phyloP scores from a whole-genome alignment of 2,329 filamentous ascomycete genomes.

The Ramularia endophylla region DNA sequence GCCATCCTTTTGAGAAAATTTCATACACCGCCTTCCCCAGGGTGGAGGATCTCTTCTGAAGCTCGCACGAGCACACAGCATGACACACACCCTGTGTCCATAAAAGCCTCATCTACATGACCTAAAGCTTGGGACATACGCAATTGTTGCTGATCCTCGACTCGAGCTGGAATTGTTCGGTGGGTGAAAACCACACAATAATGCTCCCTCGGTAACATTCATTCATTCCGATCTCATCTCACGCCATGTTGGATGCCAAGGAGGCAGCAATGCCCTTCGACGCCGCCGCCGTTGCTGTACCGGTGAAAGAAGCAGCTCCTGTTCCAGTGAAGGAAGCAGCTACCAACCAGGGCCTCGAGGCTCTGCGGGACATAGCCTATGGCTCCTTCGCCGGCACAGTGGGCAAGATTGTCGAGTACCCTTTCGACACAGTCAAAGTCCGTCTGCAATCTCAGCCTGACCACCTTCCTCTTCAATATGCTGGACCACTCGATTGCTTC shows the following conservation, averaged over 20 bases:
- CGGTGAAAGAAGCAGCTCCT: conserved; percentile 4
- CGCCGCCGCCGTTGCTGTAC: conserved; percentile 2
- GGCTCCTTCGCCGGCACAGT: conserved; percentile 87
- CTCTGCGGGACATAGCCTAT: conserved; percentile 78
- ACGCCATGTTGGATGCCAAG: conserved; percentile 16
- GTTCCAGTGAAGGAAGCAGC: conserved; percentile 6
- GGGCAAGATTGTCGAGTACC: conserved; percentile 96
- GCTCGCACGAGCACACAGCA: no score
- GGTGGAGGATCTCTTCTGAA: no score
- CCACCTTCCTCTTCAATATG: conserved; percentile 72
- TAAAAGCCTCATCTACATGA: not conserved
- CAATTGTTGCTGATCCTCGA: not conserved
- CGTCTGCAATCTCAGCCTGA: conserved; percentile 93
- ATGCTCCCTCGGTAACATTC: conserved; percentile 33
- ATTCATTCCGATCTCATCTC: conserved; percentile 6
- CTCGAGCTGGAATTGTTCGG: no score
- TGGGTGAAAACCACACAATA: no score
- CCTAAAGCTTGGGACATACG: conserved; percentile 13
- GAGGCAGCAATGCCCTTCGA: conserved; percentile 8
- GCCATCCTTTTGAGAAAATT: no score
- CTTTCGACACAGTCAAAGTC: conserved; percentile 98
- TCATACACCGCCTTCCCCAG: no score
- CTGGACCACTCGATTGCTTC: conserved; percentile 88
- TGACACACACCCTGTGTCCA: no score
- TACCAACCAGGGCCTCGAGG: conserved; percentile 52